Evolutionary conservation across 192 early-diverging fungal genomes (phyloP), one percentile per base, ranked within the genome.

Genomic region (Dispira simplex): DNA sequence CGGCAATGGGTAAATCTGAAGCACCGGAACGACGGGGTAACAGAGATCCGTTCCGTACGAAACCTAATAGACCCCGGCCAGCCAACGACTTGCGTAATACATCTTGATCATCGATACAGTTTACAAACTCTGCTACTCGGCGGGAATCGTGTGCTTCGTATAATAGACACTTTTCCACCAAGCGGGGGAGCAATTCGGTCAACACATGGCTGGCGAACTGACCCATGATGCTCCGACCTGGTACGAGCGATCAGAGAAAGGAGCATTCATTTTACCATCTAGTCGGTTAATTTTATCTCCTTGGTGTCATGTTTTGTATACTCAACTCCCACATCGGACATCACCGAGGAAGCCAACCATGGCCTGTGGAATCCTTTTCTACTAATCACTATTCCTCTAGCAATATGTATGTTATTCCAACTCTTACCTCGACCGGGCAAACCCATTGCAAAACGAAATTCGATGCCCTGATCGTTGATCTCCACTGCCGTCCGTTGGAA

Each of bases 71-170:
- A 0, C 71, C 71, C 3, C 63, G 69, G 0, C 21, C n/a, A 9
- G 25, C 62, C 9, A 83, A 63, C 63, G 67, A 68, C 14, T 47
- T 44, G 14, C 81, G 70, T 46, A 83, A 65, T 11, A 43, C 53
- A 12, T 72, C 75, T 64, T 83, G 79, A 48, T 79, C 79, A 56
- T 81, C 79, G 13, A 78, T 59, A 32, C 75, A 69, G 14, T 69
- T 66, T 5, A 81, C 59, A n/a, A 77, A 49, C 11, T 18, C 46
- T 18, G 44, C 39, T 46, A 81, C 64, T 10, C 63, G 62, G 8
- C 63, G 27, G 10, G 60, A 21, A 21, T 72, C 65, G 21, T 76
- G 53, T 0, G 73, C 55, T 0, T 56, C n/a, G 44, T 67, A 70
- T 18, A 65, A 8, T 64, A 83, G 53, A 9, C 68, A 55, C 46